Base-by-base conservation (phyloP, 208 protist species). In the Leishmania amazonensis region DNA sequence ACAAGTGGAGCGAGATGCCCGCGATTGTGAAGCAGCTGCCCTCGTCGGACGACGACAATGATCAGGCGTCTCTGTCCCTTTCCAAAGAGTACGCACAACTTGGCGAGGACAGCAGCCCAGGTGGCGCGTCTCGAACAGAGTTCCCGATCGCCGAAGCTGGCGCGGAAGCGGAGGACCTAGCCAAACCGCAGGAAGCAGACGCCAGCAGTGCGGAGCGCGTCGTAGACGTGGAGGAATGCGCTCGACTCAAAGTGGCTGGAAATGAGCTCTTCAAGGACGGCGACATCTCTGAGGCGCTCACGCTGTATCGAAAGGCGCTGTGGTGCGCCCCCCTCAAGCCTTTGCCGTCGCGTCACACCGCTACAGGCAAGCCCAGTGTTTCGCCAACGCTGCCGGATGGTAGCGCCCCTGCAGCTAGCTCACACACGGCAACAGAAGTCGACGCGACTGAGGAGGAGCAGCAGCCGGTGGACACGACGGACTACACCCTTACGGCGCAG, bases 401-500 rank as follows among this genome's bases (percentile, higher is more conserved):
- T 60, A 24, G 49, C 60, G 67, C 21, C 40, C 47, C 73, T 8
- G 58, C 49, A 35, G 76, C 72, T 7, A 49, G 54, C 0, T 75
- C 60, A n/a, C 51, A 80, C 35, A 49, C 45, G 6, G 19, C 73
- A 76, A n/a, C 53, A 45, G 35, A 58, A 9, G 9, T 5, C 53
- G 53, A 62, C 49, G 42, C 6, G 35, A 70, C 8, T 1, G 65
- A 6, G 58, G 42, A 8, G 15, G 40, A 19, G 79, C 47, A 35
- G 75, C 78, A 19, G 13, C 47, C 40, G 47, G 62, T 58, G 62
- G 91, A 94, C 83, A 84, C 58, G 51, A 87, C 87, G 0, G 92
- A 96, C 74, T 97, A 97, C 87, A 96, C 88, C 19, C 78, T 98
- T 13, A 97, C 92, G 8, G 87, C 93, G 67, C 92, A 97, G 84